phyloP scores from a whole-genome alignment of 306 rosid genomes.

The Rubus idaeus region DNA sequence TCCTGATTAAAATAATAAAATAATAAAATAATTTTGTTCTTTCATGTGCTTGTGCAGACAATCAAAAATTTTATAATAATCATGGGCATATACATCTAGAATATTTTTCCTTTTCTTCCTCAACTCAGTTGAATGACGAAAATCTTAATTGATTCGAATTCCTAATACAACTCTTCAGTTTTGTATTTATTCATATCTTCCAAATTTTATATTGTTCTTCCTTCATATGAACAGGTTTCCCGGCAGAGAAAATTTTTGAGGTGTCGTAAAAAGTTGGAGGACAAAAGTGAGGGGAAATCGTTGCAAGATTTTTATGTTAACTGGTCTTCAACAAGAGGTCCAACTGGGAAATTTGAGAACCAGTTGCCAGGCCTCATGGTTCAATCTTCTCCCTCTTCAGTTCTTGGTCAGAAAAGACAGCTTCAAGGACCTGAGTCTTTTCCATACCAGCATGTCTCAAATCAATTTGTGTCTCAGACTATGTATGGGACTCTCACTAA shows the following conservation, averaged over 20 bases:
- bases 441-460: constrained; percentile 49
- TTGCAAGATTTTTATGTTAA: constrained; percentile 48
- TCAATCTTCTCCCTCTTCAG: constrained; percentile 56
- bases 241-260: constrained; percentile 46
- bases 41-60: not conserved
- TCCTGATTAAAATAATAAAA: not conserved
- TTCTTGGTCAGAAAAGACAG: constrained; percentile 46
- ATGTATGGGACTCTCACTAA: constrained; percentile 46
- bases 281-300: constrained; percentile 42
- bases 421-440: constrained; percentile 51
- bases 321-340: constrained; percentile 55
- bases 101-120: not conserved
- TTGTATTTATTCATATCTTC: constrained; percentile 12
- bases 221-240: constrained; percentile 44
- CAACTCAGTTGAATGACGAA: not conserved
- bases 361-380: constrained; percentile 41
- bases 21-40: not conserved
- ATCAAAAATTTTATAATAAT: not conserved
- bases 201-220: constrained; percentile 1
- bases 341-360: constrained; percentile 53
- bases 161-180: not conserved
- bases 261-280: constrained; percentile 44
- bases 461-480: constrained; percentile 49
- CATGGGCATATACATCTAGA: not conserved
- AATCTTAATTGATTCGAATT: not conserved